These are phyloP conservation scores for Thalassiosira livingstoniorum DNA, from an alignment of 352 stramenopile genomes.

Conservation along the genomic window DNA sequence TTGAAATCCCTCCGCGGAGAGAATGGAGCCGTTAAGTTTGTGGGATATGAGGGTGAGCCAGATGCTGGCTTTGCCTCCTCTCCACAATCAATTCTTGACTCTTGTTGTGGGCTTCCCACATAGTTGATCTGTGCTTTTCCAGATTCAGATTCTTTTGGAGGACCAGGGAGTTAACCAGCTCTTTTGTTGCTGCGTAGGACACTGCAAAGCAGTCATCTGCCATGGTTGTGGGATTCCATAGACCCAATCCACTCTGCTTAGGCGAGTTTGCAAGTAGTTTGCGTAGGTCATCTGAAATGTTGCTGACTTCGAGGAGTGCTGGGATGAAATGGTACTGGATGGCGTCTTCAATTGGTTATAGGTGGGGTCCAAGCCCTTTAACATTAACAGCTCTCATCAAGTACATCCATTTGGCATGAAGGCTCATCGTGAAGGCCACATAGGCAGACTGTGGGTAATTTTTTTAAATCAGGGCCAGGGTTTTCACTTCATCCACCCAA, in stretches of 20 bases:
- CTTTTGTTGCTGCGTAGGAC: not conserved
- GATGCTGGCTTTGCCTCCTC: not conserved
- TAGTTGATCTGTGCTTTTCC: not conserved
- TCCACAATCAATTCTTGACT: no score
- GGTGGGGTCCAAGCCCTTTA: slow-evolving; percentile 15
- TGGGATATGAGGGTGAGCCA: slow-evolving; percentile 22
- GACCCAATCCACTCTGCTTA: slow-evolving; percentile 25
- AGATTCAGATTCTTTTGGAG: not conserved
- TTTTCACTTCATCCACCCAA: slow-evolving; percentile 20
- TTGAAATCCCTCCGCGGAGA: slow-evolving; percentile 45
- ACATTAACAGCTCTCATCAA: slow-evolving; percentile 20
- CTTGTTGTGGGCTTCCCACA: not conserved
- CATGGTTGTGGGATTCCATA: slow-evolving; percentile 33
- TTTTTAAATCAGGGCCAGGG: slow-evolving; percentile 2
- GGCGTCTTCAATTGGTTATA: slow-evolving; percentile 40
- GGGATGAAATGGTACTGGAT: slow-evolving; percentile 32
- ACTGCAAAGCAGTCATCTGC: slow-evolving; percentile 1
- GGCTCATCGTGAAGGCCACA: slow-evolving; percentile 38
- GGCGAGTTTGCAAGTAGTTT: slow-evolving; percentile 20
- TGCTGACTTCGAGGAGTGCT: slow-evolving; percentile 9
- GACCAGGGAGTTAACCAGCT: slow-evolving; percentile 10
- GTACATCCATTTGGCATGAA: slow-evolving; percentile 60
- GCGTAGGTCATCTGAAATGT: slow-evolving; percentile 13
- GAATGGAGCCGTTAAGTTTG: slow-evolving; percentile 28
- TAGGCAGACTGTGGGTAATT: slow-evolving; percentile 55